These are phyloP conservation scores for Globisporangium splendens DNA, from an alignment of 352 stramenopile species.

Conservation along the genomic window DNA sequence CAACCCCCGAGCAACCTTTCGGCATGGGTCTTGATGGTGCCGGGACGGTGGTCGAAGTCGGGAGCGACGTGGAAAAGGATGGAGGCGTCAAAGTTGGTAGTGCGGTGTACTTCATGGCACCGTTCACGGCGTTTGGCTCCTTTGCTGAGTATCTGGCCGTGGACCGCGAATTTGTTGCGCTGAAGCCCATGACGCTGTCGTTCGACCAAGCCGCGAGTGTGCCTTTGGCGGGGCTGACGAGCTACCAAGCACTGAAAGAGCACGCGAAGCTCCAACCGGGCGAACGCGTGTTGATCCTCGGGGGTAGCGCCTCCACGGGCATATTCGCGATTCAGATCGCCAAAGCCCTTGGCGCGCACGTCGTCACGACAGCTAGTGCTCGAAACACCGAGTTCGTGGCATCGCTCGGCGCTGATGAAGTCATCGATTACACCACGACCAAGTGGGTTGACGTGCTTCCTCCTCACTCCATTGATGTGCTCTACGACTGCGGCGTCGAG, in stretches of 20 bases:
- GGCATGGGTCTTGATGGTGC: too few relatives aligned
- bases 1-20: too few relatives aligned
- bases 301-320: conserved; percentile 17
- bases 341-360: conserved; percentile 13
- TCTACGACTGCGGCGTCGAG: conserved; percentile 31
- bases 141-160: conserved; percentile 16
- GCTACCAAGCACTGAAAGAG: conserved; percentile 18
- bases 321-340: too few relatives aligned
- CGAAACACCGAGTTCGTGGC: conserved; percentile 37
- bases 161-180: conserved; percentile 18
- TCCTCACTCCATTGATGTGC: conserved; percentile 24
- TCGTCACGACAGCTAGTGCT: conserved; percentile 16
- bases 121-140: neutral
- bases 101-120: too few relatives aligned
- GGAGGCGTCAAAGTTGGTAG: too few relatives aligned
- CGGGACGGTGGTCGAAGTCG: too few relatives aligned
- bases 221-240: conserved; percentile 21
- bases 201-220: conserved; percentile 24
- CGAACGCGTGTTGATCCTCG: conserved; percentile 26
- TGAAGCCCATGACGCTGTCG: conserved; percentile 22
- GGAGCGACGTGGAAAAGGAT: too few relatives aligned
- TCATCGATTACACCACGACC: conserved; percentile 60
- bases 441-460: conserved; percentile 26
- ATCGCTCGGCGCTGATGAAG: conserved; percentile 36
- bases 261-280: conserved; percentile 19